Percentiles rank a stretch among this genome's conserved stretches.
Conservation (phyloP, 2,329 filamentous ascomycete genomes). For the Cryphonectria radicalis region DNA sequence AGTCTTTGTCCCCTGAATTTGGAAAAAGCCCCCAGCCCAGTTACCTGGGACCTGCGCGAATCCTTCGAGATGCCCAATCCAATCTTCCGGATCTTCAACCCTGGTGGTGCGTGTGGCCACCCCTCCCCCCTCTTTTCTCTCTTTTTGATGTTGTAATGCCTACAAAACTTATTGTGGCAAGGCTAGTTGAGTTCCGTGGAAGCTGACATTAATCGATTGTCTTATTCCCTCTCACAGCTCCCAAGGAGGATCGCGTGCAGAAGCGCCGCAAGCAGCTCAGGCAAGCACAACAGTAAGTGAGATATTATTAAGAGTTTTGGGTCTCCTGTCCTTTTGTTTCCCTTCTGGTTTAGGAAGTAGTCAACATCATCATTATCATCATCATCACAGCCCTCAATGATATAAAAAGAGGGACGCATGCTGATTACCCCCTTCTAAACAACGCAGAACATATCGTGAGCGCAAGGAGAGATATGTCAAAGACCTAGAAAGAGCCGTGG, state of each 20-base stretch:
- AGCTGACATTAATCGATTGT: slow-evolving; percentile 6
- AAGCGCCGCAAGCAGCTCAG: slow-evolving; percentile 37
- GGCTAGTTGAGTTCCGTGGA: too few relatives aligned
- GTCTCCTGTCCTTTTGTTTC: neutral
- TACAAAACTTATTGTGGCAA: neutral
- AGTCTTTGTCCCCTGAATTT: neutral
- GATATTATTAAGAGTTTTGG: neutral
- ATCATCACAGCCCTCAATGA: too few relatives aligned
- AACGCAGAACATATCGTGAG: slow-evolving; percentile 37
- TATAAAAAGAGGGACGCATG: neutral
- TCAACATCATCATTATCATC: neutral
- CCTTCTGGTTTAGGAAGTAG: neutral
- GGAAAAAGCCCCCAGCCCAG: too few relatives aligned
- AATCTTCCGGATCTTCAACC: slow-evolving; percentile 43
- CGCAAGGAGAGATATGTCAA: slow-evolving; percentile 39
- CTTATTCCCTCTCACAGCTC: slow-evolving; percentile 23
- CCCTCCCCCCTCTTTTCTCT: neutral
- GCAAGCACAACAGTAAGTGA: slow-evolving; percentile 36
- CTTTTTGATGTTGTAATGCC: neutral
- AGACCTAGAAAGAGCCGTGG: slow-evolving; percentile 36
- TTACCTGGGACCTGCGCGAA: neutral
- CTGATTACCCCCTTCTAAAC: neutral
- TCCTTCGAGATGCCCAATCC: slow-evolving; percentile 24
- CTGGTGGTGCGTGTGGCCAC: slow-evolving; percentile 33
- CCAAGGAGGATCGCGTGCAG: slow-evolving; percentile 34